Base-by-base conservation (phyloP, 345 rosid species). In the Cardiospermum halicacabum region DNA sequence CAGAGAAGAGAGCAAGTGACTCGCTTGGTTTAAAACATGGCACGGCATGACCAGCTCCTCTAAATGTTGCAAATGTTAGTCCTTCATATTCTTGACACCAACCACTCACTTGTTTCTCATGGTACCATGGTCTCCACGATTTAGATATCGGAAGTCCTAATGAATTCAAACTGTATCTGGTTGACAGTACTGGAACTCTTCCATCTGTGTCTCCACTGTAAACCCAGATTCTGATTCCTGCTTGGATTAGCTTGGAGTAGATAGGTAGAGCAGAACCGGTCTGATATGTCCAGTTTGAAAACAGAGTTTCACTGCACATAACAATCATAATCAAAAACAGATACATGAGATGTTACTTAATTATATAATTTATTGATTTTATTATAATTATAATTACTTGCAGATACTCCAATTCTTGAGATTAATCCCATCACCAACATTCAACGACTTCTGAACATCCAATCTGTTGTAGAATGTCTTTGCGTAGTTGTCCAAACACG, bases 161-260 rank as follows among this genome's bases (percentile, higher is more conserved):
- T 48, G 83, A 48, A 36, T 70, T 78, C 73, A 94, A 65, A 80
- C 96, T 78, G 74, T 94, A 94, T 64, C 89, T 67, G 22, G 99
- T 94, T 21, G 96, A 85, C 25, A 94, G 80, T 21, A 91, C 94
- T 27, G 99, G 91, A 62, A 94, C 96, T 77, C 99, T 81, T 67
- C 97, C 99, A 73, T 94, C 99, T 42, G 99, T 91, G 66, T 94
- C 99, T 61, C 99, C 99, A 67, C 99, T 93, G 81, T 94, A 94
- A 61, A 94, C 84, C 97, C 99, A 94, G 50, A 91, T 80, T 73
- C 85, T 80, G 51, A 85, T 63, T 53, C 96, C 91, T 7, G 87
- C 92, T 1, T 76, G 77, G 3, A 94, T 89, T 11, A 91, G 92
- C 73, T 91, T 91, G 74, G 70, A 82, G 77, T 89, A 94, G 25